Conservation (phyloP, 2,329 filamentous ascomycete genomes). For the Trichoderma oligosporum region DNA sequence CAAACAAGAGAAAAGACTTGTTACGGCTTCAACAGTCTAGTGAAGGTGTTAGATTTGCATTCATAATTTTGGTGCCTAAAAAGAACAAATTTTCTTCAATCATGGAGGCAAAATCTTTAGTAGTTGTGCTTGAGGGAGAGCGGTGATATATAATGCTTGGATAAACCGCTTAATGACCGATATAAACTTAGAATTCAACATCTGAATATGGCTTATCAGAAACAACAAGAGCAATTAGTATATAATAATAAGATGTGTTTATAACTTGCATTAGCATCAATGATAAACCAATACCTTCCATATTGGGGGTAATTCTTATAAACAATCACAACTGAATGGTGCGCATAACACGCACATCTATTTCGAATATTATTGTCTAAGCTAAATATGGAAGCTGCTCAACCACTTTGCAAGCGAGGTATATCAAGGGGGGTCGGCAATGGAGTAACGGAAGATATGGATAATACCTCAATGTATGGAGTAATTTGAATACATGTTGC, state of each 20-base stretch:
- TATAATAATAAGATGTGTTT: no score
- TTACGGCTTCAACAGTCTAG: neutral
- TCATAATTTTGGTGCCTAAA: neutral
- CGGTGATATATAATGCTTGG: no score
- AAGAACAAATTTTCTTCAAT: no score
- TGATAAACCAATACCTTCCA: neutral
- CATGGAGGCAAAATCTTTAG: no score
- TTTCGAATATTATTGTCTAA: neutral
- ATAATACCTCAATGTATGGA: no score
- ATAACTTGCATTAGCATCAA: neutral
- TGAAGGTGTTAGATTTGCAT: neutral
- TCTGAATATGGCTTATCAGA: neutral
- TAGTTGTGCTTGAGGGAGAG: no score
- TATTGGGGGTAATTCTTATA: neutral
- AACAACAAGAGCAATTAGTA: neutral
- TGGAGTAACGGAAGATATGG: neutral
- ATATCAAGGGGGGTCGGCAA: neutral
- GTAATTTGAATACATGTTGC: no score
- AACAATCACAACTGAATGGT: neutral
- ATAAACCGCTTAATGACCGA: no score
- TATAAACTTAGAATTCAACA: no score
- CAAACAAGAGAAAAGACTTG: neutral
- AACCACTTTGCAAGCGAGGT: neutral
- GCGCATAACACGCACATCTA: neutral
- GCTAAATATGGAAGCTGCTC: conserved; percentile 3